Evolutionary conservation across 805 yeast genomes (phyloP), one percentile per base, ranked within the genome.

Genomic region (Naumovozyma dairenensis): DNA sequence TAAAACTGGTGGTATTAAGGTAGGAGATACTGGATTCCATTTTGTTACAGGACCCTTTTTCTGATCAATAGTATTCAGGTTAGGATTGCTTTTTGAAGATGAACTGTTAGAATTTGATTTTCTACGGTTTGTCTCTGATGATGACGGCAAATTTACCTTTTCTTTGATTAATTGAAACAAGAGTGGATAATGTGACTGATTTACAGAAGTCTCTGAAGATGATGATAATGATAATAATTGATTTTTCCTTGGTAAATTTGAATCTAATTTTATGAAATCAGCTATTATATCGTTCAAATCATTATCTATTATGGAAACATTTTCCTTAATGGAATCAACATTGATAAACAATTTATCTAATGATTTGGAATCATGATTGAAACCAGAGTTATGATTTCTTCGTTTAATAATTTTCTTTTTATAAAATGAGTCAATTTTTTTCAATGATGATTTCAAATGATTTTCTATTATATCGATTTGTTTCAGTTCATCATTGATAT

Each of bases 171-270:
- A 46, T 7, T 45, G 48, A 36, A 59, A 63, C 15, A 71, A 40
- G 4, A 53, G 49, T 4, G 67, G 66, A 46, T 67, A 71, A 42
- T 71, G 75, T 13, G 47, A 48, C 37, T 57, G 53, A 47, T 69
- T 67, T 2, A 66, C 56, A n/a, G n/a, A n/a, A n/a, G n/a, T n/a
- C n/a, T n/a, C n/a, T n/a, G n/a, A n/a, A n/a, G n/a, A n/a, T 6
- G 63, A 55, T 15, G 57, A 53, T 4, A 51, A 38, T 10, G 55
- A 47, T 18, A 63, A 53, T 12, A 67, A 47, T 27, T 67, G 50
- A 20, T 61, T 66, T 21, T 57, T 54, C 6, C 41, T 35, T 0
- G 67, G 62, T 32, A 70, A 40, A 16, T 44, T 44, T 6, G 43
- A 24, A 38, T 71, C 74, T 7, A 66, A 42, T 13, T 35, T 41